Base-by-base conservation (phyloP, 495 filamentous ascomycete species). In the Zalerion maritima region DNA sequence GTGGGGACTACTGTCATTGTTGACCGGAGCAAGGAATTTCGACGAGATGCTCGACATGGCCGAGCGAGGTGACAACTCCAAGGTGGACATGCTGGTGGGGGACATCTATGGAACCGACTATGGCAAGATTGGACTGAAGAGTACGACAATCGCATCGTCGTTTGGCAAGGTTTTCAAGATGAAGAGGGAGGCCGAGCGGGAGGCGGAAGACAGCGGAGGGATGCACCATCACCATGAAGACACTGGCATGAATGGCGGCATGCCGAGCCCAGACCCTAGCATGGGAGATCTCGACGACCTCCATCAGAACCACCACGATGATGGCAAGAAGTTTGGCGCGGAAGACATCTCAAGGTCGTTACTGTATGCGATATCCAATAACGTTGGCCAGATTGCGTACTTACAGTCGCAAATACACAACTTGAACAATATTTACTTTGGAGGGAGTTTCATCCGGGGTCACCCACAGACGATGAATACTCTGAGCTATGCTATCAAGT, bases 21-120 rank as follows among this genome's bases (percentile, higher is more conserved):
- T 97, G 26, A 97, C 89, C 0, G 82, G 84, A 3, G 81, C 87
- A 24, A 71, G 78, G 19, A 83, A 73, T 12, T 97, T 96, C 35
- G 89, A 96, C 49, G 86, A 92, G 36, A 93, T 93, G 84, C 64
- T 97, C 21, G 75, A 74, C 16, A 78, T 94, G 71, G 85, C 89
- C n/a, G 86, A 92, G 31, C 62, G 70, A 14, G 89, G 89, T 1
- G 91, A 97, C 45, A 97, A 97, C 47, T 63, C 71, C 21, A 75
- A 75, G 16, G 89, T 97, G 10, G 89, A 97, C 41, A 91, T 97
- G 84, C 64, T 97, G 6, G 89, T 97, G 1, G 91, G 91, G 10
- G 89, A 97, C 49, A 97, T 97, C 31, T 97, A 97, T 48, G 89
- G 89, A 24, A 81, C 82, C 38, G 89, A 89, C 36, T 97, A 97